phyloP scores from a whole-genome alignment of 352 stramenopile species.

The Phytophthora melonis region DNA sequence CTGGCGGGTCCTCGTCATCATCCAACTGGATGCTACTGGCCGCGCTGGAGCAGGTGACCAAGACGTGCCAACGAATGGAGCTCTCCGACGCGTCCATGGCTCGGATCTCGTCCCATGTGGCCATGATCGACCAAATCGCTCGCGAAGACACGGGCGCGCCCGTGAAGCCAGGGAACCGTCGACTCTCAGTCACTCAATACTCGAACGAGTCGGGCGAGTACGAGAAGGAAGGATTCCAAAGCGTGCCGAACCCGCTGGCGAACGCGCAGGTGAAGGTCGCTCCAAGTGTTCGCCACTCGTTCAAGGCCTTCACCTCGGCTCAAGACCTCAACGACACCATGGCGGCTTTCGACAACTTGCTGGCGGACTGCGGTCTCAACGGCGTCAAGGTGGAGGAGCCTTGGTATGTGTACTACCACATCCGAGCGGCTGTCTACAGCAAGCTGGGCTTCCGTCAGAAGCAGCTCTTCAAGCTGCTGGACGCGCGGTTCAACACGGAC shows the following conservation, averaged over 20 bases:
- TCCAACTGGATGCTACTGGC: slow-evolving; percentile 48
- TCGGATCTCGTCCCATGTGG: slow-evolving; percentile 57
- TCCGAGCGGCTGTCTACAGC: slow-evolving; percentile 55
- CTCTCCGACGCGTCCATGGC: slow-evolving; percentile 61
- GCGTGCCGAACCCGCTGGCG: neutral
- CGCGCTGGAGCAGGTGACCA: slow-evolving; percentile 50
- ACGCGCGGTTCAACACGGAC: slow-evolving; percentile 53
- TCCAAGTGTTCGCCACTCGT: slow-evolving; percentile 34
- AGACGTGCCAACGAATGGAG: slow-evolving; percentile 58
- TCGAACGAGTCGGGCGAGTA: slow-evolving; percentile 19
- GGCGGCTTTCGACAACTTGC: slow-evolving; percentile 48
- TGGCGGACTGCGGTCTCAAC: slow-evolving; percentile 52
- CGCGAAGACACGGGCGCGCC: slow-evolving; percentile 50
- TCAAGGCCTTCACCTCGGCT: slow-evolving; percentile 57
- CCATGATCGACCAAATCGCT: slow-evolving; percentile 69
- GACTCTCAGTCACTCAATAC: slow-evolving; percentile 40
- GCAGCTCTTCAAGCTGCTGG: slow-evolving; percentile 71
- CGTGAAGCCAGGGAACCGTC: slow-evolving; percentile 38
- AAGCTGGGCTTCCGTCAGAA: slow-evolving; percentile 72
- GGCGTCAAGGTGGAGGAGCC: slow-evolving; percentile 49
- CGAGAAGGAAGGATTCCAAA: neutral
- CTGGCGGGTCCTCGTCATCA: slow-evolving; percentile 1
- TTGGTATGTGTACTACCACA: slow-evolving; percentile 61
- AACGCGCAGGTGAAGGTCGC: slow-evolving; percentile 2
- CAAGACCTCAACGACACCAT: slow-evolving; percentile 64